phyloP scores from a whole-genome alignment of 257 asterid genomes.

The Solanum habrochaites region DNA sequence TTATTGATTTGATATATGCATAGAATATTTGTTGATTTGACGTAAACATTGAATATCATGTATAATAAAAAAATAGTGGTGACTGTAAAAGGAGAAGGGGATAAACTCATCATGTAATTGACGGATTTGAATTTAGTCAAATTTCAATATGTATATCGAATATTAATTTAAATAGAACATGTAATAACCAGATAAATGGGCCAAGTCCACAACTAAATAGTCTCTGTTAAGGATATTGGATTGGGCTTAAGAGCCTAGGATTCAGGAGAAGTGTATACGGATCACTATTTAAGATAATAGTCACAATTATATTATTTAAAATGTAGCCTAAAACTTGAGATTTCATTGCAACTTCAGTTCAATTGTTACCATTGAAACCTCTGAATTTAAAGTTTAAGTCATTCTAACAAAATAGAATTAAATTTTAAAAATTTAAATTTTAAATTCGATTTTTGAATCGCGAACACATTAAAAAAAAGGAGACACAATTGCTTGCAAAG shows the following conservation, averaged over 20 bases:
- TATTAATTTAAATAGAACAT: too few relatives aligned
- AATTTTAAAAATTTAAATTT: too few relatives aligned
- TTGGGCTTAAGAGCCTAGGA: not conserved
- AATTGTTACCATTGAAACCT: not conserved
- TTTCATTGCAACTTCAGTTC: not conserved
- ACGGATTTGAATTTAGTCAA: not conserved
- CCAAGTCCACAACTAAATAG: not conserved
- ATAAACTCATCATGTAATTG: too few relatives aligned
- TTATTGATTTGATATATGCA: not conserved
- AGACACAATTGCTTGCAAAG: not conserved
- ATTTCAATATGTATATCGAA: too few relatives aligned
- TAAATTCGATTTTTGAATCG: fast-evolving
- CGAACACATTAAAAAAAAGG: not conserved
- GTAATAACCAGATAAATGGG: not conserved
- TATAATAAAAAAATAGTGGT: too few relatives aligned
- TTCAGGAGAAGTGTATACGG: not conserved
- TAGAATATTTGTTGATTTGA: not conserved
- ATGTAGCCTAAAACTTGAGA: not conserved
- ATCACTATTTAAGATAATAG: not conserved
- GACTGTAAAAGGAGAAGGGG: too few relatives aligned
- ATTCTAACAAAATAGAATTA: too few relatives aligned
- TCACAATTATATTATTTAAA: not conserved
- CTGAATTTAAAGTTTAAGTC: not conserved
- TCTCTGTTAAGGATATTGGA: not conserved
- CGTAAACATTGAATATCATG: not conserved